Evolutionary conservation across 495 filamentous ascomycete species (phyloP).

Genomic region (Xylaria acuta): DNA sequence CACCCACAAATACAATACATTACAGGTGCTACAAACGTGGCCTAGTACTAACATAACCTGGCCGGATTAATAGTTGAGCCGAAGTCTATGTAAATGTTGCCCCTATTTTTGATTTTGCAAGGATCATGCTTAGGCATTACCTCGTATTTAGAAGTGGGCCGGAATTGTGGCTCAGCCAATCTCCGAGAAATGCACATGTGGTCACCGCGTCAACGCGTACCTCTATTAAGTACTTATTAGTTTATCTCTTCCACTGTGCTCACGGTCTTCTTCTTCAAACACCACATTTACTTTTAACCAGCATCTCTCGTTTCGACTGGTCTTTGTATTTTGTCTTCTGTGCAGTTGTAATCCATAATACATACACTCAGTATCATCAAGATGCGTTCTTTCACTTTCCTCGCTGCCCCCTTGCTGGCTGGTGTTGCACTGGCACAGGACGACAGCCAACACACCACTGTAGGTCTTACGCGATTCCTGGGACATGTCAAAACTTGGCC

Average conservation of each 20-base stretch:
- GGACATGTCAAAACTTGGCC: background rate
- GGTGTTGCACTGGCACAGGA: slow-evolving; percentile 21
- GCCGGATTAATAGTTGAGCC: slow-evolving; percentile 16
- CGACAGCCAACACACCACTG: slow-evolving; percentile 18
- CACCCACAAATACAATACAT: too few relatives aligned
- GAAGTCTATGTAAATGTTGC: background rate
- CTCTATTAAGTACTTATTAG: background rate
- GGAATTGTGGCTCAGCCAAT: too few relatives aligned
- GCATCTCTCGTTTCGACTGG: background rate
- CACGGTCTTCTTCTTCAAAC: background rate
- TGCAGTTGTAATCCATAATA: slow-evolving; percentile 15
- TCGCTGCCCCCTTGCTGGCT: slow-evolving; percentile 15
- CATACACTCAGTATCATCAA: slow-evolving; percentile 16
- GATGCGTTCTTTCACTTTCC: slow-evolving; percentile 22
- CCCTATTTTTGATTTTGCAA: slow-evolving; percentile 13
- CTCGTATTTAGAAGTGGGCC: slow-evolving; percentile 21
- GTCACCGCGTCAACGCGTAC: slow-evolving; percentile 4
- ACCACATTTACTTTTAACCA: background rate
- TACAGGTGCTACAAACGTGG: too few relatives aligned
- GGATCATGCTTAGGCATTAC: too few relatives aligned
- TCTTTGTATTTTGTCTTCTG: slow-evolving; percentile 5
- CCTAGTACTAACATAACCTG: background rate
- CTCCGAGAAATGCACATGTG: too few relatives aligned
- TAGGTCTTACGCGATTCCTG: slow-evolving; percentile 14
- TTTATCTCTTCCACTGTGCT: slow-evolving; percentile 9